Evolutionary conservation across 108 stramenopile genomes (phyloP).

Genomic region (Cyclostephanos tholiformis): DNA sequence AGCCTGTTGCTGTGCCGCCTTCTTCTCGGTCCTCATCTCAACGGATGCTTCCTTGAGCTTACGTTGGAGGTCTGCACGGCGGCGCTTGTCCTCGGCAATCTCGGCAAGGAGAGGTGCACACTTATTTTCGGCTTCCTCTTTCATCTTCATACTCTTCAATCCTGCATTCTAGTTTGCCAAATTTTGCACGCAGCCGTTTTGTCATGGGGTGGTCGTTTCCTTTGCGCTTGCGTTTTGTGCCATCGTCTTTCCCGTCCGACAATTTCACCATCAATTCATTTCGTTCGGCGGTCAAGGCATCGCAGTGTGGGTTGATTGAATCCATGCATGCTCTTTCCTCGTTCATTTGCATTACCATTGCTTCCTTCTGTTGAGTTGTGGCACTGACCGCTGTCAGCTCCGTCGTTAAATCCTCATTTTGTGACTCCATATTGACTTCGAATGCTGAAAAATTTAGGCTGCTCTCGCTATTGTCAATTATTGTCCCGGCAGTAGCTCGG

Average conservation of each 20-base stretch:
- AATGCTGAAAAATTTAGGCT: too few relatives aligned
- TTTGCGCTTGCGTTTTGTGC: constrained; percentile 32
- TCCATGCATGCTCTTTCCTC: constrained; percentile 60
- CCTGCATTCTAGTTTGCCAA: constrained; percentile 41
- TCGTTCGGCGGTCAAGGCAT: constrained; percentile 50
- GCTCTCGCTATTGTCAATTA: constrained; percentile 30
- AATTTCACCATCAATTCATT: constrained; percentile 35
- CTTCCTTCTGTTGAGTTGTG: constrained; percentile 63
- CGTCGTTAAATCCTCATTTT: constrained; percentile 46
- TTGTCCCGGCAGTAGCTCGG: constrained; percentile 57
- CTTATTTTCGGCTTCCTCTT: constrained; percentile 60
- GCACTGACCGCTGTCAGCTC: constrained; percentile 57
- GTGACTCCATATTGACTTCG: constrained; percentile 31
- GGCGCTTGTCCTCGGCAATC: constrained; percentile 60
- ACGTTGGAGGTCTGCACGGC: constrained; percentile 55
- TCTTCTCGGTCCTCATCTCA: constrained; percentile 58
- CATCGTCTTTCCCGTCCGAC: constrained; percentile 13
- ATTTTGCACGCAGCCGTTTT: constrained; percentile 42
- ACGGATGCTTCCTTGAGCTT: constrained; percentile 57
- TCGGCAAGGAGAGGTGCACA: constrained; percentile 51
- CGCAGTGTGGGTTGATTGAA: constrained; percentile 50
- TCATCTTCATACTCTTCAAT: constrained; percentile 56
- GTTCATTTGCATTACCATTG: constrained; percentile 48
- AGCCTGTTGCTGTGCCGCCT: constrained; percentile 58
- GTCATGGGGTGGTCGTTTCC: constrained; percentile 30